Evolutionary conservation across 768 basidiomycete genomes (phyloP).

Genomic region (Lactifluus volemus): DNA sequence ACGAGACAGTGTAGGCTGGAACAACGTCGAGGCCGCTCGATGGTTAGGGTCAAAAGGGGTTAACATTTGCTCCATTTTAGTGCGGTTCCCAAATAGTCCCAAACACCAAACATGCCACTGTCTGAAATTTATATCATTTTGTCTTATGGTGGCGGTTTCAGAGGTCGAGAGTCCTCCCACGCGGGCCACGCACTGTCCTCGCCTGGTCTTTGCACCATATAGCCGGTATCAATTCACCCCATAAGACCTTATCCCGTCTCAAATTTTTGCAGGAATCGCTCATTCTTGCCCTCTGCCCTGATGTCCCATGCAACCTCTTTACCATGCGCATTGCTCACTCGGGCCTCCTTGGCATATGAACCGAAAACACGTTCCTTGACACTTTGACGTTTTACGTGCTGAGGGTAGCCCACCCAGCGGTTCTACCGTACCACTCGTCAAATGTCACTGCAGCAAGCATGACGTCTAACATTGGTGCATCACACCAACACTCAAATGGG

Average conservation of each 20-base stretch:
- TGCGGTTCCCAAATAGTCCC: too few relatives aligned
- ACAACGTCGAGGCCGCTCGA: too few relatives aligned
- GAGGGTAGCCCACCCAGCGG: too few relatives aligned
- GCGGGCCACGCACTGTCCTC: neutral
- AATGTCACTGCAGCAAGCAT: neutral
- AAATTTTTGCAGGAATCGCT: neutral
- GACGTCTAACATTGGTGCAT: neutral
- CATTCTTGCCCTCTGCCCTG: neutral
- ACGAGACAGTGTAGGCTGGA: too few relatives aligned
- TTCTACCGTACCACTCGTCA: neutral
- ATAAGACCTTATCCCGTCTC: neutral
- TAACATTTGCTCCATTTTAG: too few relatives aligned
- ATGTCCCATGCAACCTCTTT: neutral
- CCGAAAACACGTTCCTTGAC: neutral
- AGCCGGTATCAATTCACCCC: neutral
- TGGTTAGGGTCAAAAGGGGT: too few relatives aligned
- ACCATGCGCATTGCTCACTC: neutral
- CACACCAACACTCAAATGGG: neutral
- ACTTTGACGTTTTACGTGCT: too few relatives aligned
- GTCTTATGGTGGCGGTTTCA: too few relatives aligned
- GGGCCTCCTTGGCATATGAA: neutral
- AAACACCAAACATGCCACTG: too few relatives aligned
- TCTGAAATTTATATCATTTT: too few relatives aligned
- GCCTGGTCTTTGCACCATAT: neutral
- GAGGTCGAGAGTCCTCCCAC: neutral